These are phyloP conservation scores for Globisporangium splendens DNA, from an alignment of 352 stramenopile species.

Conservation along the genomic window DNA sequence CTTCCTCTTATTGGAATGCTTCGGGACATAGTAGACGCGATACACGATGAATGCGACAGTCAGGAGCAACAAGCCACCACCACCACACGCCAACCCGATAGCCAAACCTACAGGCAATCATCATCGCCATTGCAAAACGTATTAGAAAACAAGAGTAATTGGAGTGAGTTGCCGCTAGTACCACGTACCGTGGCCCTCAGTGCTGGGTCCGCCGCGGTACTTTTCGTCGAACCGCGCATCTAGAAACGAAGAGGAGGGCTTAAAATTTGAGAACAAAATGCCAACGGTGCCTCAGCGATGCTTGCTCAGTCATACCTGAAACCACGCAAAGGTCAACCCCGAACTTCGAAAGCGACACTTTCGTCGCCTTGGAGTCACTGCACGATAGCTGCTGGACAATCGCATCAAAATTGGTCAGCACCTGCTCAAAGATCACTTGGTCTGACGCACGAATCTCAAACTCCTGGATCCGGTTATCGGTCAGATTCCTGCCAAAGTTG, in stretches of 20 bases:
- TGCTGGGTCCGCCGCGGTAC: not conserved
- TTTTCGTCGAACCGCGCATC: conserved; percentile 4
- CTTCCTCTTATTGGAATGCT: not conserved
- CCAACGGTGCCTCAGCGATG: not conserved
- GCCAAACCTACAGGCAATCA: not conserved
- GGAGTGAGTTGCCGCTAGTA: not conserved
- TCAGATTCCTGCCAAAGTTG: conserved; percentile 1
- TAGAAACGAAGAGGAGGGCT: not conserved
- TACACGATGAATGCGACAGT: not conserved
- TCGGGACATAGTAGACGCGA: not conserved
- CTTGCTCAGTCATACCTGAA: not conserved
- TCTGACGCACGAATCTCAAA: conserved; percentile 15
- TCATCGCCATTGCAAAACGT: not conserved
- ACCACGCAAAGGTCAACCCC: conserved; percentile 9
- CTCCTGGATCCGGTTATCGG: conserved; percentile 6
- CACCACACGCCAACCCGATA: conserved; percentile 3
- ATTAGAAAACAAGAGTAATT: not conserved
- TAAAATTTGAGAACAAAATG: not conserved
- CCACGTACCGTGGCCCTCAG: not conserved
- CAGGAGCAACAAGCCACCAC: not conserved
- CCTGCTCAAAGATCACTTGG: conserved; percentile 6
- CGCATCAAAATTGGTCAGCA: not conserved
- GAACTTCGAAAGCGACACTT: not conserved
- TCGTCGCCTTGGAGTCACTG: not conserved
- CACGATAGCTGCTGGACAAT: conserved; percentile 4